These are phyloP conservation scores for Pelargonium citronellum DNA, from an alignment of 441 rosid species.

Conservation along the genomic window DNA sequence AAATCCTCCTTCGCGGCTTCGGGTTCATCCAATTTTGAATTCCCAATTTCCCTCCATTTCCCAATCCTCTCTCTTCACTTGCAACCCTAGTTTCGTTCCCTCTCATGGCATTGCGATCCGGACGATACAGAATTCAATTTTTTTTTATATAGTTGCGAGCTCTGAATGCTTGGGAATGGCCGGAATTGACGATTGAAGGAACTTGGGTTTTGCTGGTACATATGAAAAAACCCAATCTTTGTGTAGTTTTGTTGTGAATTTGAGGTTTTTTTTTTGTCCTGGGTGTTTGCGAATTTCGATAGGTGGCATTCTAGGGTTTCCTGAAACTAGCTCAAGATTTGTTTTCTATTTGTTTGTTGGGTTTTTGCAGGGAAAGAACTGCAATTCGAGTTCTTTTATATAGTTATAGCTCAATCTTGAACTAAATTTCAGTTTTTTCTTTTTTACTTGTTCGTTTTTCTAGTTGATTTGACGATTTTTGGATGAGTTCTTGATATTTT, in stretches of 20 bases:
- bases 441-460: neutral
- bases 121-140: neutral
- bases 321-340: neutral
- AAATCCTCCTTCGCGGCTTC: neutral
- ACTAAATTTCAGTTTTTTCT: neutral
- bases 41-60: neutral
- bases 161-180: neutral
- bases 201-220: neutral
- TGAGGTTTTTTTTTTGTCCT: neutral
- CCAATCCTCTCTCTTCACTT: neutral
- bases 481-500: too few relatives aligned
- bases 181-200: neutral
- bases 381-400: neutral
- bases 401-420: neutral
- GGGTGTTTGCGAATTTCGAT: neutral
- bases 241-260: neutral
- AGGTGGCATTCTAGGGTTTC: neutral
- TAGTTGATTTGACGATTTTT: neutral
- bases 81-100: neutral
- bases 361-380: neutral
- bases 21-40: neutral
- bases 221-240: neutral
- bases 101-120: neutral
- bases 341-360: neutral
- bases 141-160: neutral